Evolutionary conservation across 306 rosid genomes (phyloP), one percentile per base, ranked within the genome.

Genomic region (Delonix regia): DNA sequence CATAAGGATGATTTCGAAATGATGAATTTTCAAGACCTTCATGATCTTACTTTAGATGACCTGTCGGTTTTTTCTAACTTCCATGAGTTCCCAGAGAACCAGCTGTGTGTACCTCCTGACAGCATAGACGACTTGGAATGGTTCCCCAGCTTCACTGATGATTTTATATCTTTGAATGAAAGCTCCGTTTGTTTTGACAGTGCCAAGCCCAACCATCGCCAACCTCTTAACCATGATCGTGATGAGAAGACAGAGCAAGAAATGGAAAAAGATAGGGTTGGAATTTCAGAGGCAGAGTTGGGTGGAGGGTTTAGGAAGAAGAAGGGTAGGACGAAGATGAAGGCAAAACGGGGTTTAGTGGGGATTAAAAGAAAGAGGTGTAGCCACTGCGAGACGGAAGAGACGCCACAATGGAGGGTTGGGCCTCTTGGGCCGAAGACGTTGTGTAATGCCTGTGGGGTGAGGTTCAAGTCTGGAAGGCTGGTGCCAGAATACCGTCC

Each of bases 341-440:
- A 25, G 16, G 53, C 30, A 2, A 65, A 18, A 18, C 8, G 10
- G 11, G 16, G 9, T 13, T 1, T 14, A 0, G 44, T 21, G 18
- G 28, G 38, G 41, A 9, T 59, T 6, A 9, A 0, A 16, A 68
- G 4, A 2, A 77, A 55, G 38, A 41, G 18, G 10, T 78, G 81
- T 3, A 68, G 48, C 4, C 81, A 78, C 19, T 78, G 81, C 6
- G 0, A 41, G 6, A 7, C 69, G 0, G 86, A 84, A 16, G 85
- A 86, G 73, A 86, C 90, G 4, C 90, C 90, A 0, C 86, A 78
- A 6, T 86, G 90, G 90, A 81, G 90, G 48, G 41, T 41, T 3
- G 90, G 90, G 30, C 90, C 90, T 0, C 10, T 41, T 65, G 89
- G 89, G 7, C 87, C 87, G 0, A 86, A 86, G 38, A 86, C 90